These are phyloP conservation scores for Candida dubliniensis DNA, from an alignment of 1,139 yeast genomes.

Conservation along the genomic window DNA sequence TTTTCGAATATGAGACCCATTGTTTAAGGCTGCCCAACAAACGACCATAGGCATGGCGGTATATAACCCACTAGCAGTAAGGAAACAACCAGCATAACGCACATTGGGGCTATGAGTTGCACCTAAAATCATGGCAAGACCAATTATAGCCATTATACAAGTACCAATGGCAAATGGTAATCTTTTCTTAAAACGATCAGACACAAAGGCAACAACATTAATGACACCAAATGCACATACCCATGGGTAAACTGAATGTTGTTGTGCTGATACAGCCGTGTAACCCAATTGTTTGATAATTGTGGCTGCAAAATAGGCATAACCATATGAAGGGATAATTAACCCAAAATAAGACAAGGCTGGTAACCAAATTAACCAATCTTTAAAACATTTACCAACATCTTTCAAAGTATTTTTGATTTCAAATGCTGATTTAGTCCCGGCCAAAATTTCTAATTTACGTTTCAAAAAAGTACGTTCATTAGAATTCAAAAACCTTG, in stretches of 20 bases:
- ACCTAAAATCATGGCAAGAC: slow-evolving; percentile 54
- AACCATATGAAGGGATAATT: slow-evolving; percentile 68
- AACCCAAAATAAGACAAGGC: slow-evolving; percentile 63
- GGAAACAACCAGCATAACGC: slow-evolving; percentile 72
- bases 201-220: slow-evolving; percentile 45
- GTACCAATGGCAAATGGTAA: slow-evolving; percentile 48
- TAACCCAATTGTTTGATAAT: slow-evolving; percentile 59
- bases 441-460: slow-evolving; percentile 54
- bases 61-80: slow-evolving; percentile 64
- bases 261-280: slow-evolving; percentile 62
- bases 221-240: slow-evolving; percentile 58
- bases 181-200: slow-evolving; percentile 51
- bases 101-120: slow-evolving; percentile 33
- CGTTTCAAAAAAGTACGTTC: slow-evolving; percentile 52
- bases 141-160: slow-evolving; percentile 47
- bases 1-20: slow-evolving; percentile 69
- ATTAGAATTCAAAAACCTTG: slow-evolving; percentile 49
- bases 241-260: slow-evolving; percentile 75
- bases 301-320: slow-evolving; percentile 69
- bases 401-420: slow-evolving; percentile 43
- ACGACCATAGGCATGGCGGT: slow-evolving; percentile 73
- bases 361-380: slow-evolving; percentile 51
- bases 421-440: slow-evolving; percentile 55
- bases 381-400: slow-evolving; percentile 45
- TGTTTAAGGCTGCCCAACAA: slow-evolving; percentile 70